Percentiles rank a stretch among this genome's conserved stretches.
Evolutionary conservation across 2,329 filamentous ascomycete genomes (phyloP).

Genomic region (Colletotrichum euphorbiae): DNA sequence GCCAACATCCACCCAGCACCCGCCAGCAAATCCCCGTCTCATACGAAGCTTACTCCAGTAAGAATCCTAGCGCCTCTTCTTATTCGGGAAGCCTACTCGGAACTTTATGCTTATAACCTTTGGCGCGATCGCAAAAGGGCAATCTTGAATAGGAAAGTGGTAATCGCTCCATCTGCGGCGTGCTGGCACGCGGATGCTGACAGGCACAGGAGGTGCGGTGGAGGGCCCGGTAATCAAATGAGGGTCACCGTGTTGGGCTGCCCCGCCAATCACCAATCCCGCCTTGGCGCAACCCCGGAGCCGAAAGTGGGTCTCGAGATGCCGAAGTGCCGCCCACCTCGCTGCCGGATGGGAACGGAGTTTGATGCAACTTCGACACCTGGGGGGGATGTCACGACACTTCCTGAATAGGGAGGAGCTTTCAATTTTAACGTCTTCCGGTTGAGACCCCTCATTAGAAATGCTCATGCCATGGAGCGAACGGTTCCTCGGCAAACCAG

Average conservation of each 20-base stretch:
- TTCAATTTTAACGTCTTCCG: neutral
- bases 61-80: neutral
- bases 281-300: conserved; percentile 3
- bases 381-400: conserved; percentile 14
- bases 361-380: conserved; percentile 11
- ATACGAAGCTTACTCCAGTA: conserved; percentile 11
- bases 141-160: conserved; percentile 31
- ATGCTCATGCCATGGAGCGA: neutral
- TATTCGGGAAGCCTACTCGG: conserved; percentile 7
- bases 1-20: neutral
- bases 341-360: conserved; percentile 10
- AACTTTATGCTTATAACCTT: conserved; percentile 19
- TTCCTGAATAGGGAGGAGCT: conserved; percentile 35
- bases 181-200: neutral
- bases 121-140: conserved; percentile 9
- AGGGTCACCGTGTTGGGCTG: neutral
- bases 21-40: neutral
- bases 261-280: conserved; percentile 15
- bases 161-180: conserved; percentile 7
- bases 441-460: neutral
- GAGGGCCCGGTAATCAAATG: conserved; percentile 1
- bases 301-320: conserved; percentile 14
- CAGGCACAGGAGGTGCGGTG: neutral
- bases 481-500: conserved; percentile 18
- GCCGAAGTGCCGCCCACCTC: conserved; percentile 16